Evolutionary conservation across 2,329 filamentous ascomycete genomes (phyloP).

Genomic region (Penicillium nordicum): DNA sequence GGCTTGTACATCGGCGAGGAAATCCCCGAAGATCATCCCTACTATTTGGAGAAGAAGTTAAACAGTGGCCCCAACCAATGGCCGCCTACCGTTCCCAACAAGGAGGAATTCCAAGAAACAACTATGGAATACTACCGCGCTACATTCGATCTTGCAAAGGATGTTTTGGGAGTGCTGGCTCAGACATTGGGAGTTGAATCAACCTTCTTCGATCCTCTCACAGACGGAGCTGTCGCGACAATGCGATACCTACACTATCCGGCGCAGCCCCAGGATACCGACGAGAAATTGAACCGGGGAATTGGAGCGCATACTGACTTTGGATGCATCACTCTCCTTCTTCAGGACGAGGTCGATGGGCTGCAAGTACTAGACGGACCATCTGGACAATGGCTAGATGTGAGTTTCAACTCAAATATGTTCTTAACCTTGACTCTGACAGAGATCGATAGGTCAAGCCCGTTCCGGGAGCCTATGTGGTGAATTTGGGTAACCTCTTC

Average conservation of each 20-base stretch:
- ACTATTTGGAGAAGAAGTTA: constrained; percentile 38
- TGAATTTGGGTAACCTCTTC: constrained; percentile 40
- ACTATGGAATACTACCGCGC: constrained; percentile 42
- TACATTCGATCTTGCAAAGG: constrained; percentile 40
- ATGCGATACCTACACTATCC: constrained; percentile 47
- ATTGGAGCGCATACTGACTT: constrained; percentile 47
- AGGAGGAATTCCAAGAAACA: constrained; percentile 36
- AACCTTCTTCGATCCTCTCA: constrained; percentile 38
- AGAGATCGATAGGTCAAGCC: constrained; percentile 22
- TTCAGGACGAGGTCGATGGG: constrained; percentile 43
- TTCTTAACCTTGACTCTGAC: neutral
- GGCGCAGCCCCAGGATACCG: constrained; percentile 36
- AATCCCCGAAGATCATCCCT: constrained; percentile 38
- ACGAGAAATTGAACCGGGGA: constrained; percentile 37
- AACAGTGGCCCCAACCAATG: constrained; percentile 44
- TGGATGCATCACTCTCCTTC: constrained; percentile 40
- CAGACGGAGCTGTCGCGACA: constrained; percentile 37
- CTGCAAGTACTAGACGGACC: constrained; percentile 35
- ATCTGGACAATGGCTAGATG: constrained; percentile 33
- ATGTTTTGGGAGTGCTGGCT: constrained; percentile 42
- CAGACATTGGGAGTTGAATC: constrained; percentile 40
- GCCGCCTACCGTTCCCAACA: constrained; percentile 26
- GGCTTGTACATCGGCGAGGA: constrained; percentile 46
- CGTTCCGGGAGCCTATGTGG: constrained; percentile 28
- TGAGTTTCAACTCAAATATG: constrained; percentile 5